Base-by-base conservation (phyloP, 208 protist genomes). In the Acanthamoeba rhysodes region DNA sequence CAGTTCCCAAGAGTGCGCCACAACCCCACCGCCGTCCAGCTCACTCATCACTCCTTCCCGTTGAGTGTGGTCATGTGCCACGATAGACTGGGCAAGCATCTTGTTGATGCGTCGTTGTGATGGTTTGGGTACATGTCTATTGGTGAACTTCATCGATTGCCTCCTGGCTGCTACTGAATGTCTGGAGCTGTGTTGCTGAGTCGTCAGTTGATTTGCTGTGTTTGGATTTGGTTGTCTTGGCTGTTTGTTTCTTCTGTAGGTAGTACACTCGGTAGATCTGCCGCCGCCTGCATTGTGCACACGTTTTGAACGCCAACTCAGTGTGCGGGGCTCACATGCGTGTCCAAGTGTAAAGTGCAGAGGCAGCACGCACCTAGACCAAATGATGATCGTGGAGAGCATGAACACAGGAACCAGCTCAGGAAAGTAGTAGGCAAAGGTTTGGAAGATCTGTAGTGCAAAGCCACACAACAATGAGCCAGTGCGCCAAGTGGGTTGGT, bases 381-480 rank as follows among this genome's bases (percentile, higher is more conserved):
- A 37, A 18, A 48, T 20, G 70, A 78, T 22, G 20, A 78, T 37
- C 22, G 32, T 45, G 27, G 70, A 32, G 70, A 78, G 27, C 70
- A 78, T 78, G 34, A 74, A 70, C 6, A 74, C 29, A 0, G 87
- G 87, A 1, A 76, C 87, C 14, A 93, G 53, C 87, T 93, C 57
- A 6, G 87, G 87, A 18, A 93, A 57, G 37, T 92, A 92, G 45
- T 92, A 92, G n/a, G 53, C 57, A 12, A 41, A 93, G 12, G 87
- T 78, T 50, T 76, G 45, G 34, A 93, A 76, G 7, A 74, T 78
- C 68, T 76, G 37, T 41, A 3, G 1, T 5, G 70, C 32, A 45
- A 57, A 20, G 53, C 1, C 1, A 57, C 16, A 45, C 41, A 5
- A 5, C 41, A 18, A 34, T 37, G 20, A 68, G 22, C 22, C 7